phyloP scores from a whole-genome alignment of 2,329 filamentous ascomycete species.

The Colletotrichum camelliae region DNA sequence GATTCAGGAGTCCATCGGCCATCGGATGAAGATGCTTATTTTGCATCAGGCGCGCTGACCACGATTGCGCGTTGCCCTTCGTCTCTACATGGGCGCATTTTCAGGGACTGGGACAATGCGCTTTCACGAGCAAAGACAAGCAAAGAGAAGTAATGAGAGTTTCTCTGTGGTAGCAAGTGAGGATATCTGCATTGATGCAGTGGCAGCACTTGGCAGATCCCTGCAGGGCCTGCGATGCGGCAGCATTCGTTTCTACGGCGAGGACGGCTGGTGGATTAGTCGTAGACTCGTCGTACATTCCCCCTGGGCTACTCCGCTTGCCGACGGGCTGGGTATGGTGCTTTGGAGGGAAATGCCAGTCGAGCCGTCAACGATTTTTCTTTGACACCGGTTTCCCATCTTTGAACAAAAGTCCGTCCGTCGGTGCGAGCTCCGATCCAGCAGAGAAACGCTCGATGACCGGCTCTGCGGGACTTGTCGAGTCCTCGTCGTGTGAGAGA shows the following conservation, averaged over 20 bases:
- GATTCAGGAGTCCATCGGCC: neutral
- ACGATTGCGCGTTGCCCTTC: neutral
- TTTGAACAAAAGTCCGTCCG: neutral
- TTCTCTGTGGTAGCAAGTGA: neutral
- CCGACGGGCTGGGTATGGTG: neutral
- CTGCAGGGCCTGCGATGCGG: neutral
- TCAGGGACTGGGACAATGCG: neutral
- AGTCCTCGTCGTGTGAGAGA: neutral
- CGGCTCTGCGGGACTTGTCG: neutral
- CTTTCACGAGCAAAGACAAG: neutral
- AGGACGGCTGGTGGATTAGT: neutral
- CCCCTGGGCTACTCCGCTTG: neutral
- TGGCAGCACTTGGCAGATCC: neutral
- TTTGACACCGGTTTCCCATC: neutral
- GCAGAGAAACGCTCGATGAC: constrained; percentile 5
- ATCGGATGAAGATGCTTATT: neutral
- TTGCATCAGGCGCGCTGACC: neutral
- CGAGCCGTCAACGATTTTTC: neutral
- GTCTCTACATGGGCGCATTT: neutral
- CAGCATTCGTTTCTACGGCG: neutral
- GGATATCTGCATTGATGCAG: neutral
- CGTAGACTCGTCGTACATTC: neutral
- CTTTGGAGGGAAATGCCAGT: neutral
- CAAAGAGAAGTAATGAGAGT: neutral
- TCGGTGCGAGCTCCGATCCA: neutral